A percentile compares a stretch with the other conserved stretches of the same genome.
Conservation (phyloP, 768 basidiomycete genomes). For the Pilatotrama ljubarskyi region DNA sequence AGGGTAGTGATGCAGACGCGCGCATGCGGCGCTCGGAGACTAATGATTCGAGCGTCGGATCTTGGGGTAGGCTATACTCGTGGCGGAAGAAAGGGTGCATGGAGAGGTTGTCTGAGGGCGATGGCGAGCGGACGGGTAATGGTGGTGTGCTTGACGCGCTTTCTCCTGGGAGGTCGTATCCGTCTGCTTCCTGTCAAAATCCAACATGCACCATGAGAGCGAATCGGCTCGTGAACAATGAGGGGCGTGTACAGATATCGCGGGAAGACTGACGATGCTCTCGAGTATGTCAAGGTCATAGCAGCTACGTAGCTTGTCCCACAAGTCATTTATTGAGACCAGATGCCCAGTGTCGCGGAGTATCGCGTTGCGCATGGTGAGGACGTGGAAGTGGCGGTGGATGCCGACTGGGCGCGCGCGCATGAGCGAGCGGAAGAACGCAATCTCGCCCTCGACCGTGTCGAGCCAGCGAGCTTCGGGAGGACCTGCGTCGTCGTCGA, state of each 20-base stretch:
- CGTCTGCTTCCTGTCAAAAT: slow-evolving; percentile 42
- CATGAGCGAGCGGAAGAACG: slow-evolving; percentile 82
- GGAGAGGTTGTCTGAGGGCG: slow-evolving; percentile 66
- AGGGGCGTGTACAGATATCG: background rate
- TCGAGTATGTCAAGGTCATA: slow-evolving; percentile 81
- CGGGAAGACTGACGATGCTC: slow-evolving; percentile 46
- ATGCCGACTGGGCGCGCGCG: slow-evolving; percentile 80
- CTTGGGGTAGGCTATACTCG: slow-evolving; percentile 63
- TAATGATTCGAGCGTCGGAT: slow-evolving; percentile 58
- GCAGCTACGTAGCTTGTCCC: slow-evolving; percentile 69
- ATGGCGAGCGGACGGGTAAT: slow-evolving; percentile 61
- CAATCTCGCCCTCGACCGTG: slow-evolving; percentile 79
- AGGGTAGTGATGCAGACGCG: slow-evolving; percentile 61
- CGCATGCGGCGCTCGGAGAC: slow-evolving; percentile 65
- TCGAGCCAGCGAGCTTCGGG: slow-evolving; percentile 49
- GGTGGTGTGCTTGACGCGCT: slow-evolving; percentile 12
- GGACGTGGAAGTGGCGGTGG: slow-evolving; percentile 79
- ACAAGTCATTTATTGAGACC: slow-evolving; percentile 64
- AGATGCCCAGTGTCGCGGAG: slow-evolving; percentile 64
- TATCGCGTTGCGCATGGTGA: slow-evolving; percentile 73
- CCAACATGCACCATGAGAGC: background rate
- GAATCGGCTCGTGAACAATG: background rate
- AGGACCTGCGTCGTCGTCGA: slow-evolving; percentile 3
- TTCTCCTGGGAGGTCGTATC: slow-evolving; percentile 33
- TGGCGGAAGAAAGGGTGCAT: slow-evolving; percentile 72